Base-by-base conservation (phyloP, 345 rosid species). In the Nasturtium officinale region DNA sequence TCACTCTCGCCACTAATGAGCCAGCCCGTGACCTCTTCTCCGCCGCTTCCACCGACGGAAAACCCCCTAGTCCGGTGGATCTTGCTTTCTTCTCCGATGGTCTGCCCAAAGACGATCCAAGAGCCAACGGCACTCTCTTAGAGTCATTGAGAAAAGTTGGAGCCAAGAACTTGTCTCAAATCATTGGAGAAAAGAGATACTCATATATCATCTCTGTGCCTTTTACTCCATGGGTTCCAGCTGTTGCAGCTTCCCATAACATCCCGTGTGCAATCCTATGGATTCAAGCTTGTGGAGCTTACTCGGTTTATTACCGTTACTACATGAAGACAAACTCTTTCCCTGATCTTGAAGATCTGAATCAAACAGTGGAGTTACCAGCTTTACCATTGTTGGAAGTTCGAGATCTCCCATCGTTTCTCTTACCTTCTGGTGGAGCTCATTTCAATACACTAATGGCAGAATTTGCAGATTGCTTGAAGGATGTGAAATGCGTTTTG, bases 181-280 rank as follows among this genome's bases (percentile, higher is more conserved):
- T 85, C 26, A 61, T 89, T 6, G 45, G 23, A 55, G 48, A 65
- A 16, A 77, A 40, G 5, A 59, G 68, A 55, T 62, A 64, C 26
- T 72, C 80, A 13, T 85, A 85, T 23, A 47, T 85, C 17, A 65
- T 87, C 42, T 38, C 65, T 20, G 78, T 28, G 20, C 86, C 88
- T 0, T 87, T 87, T 47, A 18, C 83, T 53, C 84, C 91, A 21
- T 87, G 91, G 91, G 85, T 78, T 9, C 46, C 84, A 0, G 73
- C 68, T 6, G 76, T 84, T 58, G 88, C 89, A 0, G 69, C 45
- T 8, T 46, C 81, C 13, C 74, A 57, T 56, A 73, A 67, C 13
- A 83, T 87, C 51, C 87, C 89, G 40, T 80, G 81, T 57, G 85
- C 84, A 6, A 42, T 83, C 33, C 86, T 85, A 1, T 89, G 91